Percentiles rank a stretch among this genome's conserved stretches.
Conservation (phyloP, 768 basidiomycete species). For the Gautieria morchelliformis region DNA sequence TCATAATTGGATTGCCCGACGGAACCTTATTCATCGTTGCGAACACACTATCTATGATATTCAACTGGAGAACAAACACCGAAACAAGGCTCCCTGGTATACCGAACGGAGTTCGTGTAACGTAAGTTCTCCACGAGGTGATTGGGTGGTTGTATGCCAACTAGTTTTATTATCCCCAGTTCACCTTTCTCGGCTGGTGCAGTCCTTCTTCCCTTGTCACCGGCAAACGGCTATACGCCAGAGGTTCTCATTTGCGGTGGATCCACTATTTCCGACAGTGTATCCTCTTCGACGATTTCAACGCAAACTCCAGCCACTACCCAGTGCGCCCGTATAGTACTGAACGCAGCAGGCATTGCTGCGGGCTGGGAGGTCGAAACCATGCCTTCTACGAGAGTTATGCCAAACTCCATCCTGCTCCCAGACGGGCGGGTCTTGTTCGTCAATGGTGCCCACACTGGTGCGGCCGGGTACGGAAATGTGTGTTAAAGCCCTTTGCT, state of each 20-base stretch:
- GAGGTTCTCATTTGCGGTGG: conserved; percentile 42
- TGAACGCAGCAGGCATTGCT: conserved; percentile 32
- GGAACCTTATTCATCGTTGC: conserved; percentile 32
- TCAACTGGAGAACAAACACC: conserved; percentile 29
- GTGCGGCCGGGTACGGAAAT: conserved; percentile 29
- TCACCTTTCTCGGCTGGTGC: conserved; percentile 15
- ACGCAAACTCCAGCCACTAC: conserved; percentile 31
- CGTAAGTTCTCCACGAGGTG: neutral
- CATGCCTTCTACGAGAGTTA: conserved; percentile 30
- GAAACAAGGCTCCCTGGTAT: conserved; percentile 33
- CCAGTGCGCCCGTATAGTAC: conserved; percentile 34
- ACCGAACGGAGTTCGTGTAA: conserved; percentile 34
- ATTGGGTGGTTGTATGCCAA: neutral
- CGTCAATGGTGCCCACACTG: conserved; percentile 33
- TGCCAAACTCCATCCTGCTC: conserved; percentile 22
- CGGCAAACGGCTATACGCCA: conserved; percentile 30
- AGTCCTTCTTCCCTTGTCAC: conserved; percentile 29
- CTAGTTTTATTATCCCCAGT: neutral
- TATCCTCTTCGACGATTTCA: conserved; percentile 20
- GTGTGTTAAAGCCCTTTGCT: conserved; percentile 10
- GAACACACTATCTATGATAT: conserved; percentile 33
- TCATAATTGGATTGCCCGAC: conserved; percentile 27
- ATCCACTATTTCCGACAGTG: conserved; percentile 24
- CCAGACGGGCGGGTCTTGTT: conserved; percentile 33
- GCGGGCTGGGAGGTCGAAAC: conserved; percentile 36